Base-by-base conservation (phyloP, 1,284 basidiomycete species). In the Pseudomicrostroma phylloplanum region DNA sequence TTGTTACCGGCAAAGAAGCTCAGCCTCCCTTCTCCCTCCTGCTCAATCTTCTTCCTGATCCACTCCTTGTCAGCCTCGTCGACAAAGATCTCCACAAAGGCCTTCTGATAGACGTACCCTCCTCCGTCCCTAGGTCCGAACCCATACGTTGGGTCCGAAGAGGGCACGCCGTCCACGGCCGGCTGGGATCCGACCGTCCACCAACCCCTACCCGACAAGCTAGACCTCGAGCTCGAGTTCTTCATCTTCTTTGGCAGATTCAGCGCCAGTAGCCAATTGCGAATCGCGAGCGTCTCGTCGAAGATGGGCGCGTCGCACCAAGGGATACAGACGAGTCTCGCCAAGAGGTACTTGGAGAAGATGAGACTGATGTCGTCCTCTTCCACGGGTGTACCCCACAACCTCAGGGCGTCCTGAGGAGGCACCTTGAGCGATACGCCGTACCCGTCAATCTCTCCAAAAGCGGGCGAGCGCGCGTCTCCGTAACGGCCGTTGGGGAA, bases 141-240 rank as follows among this genome's bases (percentile, higher is more conserved):
- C 0, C 94, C 96, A 64, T 93, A 86, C 0, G 89, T 81, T 13
- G 85, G 83, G 76, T 79, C 77, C 12, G 65, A 66, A 19, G 70
- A 73, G 9, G 68, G 62, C n/a, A 69, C 68, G 0, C 74, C 77
- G 51, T 76, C 76, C 0, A 77, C 70, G 0, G 74, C 74, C 0
- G 96, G 94, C 80, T 98, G 96, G 19, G 92, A 96, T 8, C 92
- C 92, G 26, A 98, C 90, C 2, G 96, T 97, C 91, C 94, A 96
- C 86, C 91, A 90, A 1, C 70, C 68, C 42, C 71, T 70, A 11
- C 71, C 71, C 3, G 43, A 36, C 17, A 36, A 13, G 0, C 19
- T 36, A 12, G 21, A 11, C 23, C 23, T 19, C 12, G 21, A 21
- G 26, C n/a, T 8, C 13, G 23, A 12, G 26, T 25, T 40, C n/a